phyloP scores from a whole-genome alignment of 1,284 basidiomycete species.

The Clitocybe nebularis region DNA sequence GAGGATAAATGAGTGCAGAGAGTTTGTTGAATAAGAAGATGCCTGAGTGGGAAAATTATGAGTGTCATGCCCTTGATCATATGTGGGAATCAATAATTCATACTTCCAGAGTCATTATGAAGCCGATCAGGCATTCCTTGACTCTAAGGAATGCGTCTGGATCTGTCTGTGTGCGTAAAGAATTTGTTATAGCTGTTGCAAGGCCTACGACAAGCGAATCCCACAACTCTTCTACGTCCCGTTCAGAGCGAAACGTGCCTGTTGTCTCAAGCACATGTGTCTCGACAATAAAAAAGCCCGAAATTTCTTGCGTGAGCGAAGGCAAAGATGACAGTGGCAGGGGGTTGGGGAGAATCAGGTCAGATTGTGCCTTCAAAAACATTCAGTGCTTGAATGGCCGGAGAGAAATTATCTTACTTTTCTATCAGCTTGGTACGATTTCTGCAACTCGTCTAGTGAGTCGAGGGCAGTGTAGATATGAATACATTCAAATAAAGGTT shows the following conservation, averaged over 20 bases:
- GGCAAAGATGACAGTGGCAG: constrained; percentile 55
- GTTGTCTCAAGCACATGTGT: constrained; percentile 89
- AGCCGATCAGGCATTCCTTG: constrained; percentile 83
- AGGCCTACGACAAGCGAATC: constrained; percentile 82
- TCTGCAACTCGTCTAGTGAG: constrained; percentile 83
- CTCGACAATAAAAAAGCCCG: constrained; percentile 99
- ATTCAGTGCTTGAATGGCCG: constrained; percentile 10
- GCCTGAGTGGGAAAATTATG: constrained; percentile 51
- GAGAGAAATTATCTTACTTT: constrained; percentile 52
- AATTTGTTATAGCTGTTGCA: constrained; percentile 70
- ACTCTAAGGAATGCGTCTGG: constrained; percentile 81
- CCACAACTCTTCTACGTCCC: constrained; percentile 96
- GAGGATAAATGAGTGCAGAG: constrained; percentile 83
- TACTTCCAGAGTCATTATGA: constrained; percentile 93
- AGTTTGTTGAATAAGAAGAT: constrained; percentile 80
- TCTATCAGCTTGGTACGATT: constrained; percentile 93
- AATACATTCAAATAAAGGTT: constrained; percentile 94
- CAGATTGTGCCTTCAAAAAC: constrained; percentile 81
- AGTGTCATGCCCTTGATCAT: constrained; percentile 9
- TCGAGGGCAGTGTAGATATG: constrained; percentile 95
- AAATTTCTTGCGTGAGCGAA: constrained; percentile 84
- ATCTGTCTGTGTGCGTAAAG: constrained; percentile 75
- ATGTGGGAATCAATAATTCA: constrained; percentile 17
- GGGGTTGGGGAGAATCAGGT: constrained; percentile 82
- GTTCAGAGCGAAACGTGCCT: constrained; percentile 79